Evolutionary conservation across 2,329 filamentous ascomycete genomes (phyloP).

Genomic region (Exophiala sp.): DNA sequence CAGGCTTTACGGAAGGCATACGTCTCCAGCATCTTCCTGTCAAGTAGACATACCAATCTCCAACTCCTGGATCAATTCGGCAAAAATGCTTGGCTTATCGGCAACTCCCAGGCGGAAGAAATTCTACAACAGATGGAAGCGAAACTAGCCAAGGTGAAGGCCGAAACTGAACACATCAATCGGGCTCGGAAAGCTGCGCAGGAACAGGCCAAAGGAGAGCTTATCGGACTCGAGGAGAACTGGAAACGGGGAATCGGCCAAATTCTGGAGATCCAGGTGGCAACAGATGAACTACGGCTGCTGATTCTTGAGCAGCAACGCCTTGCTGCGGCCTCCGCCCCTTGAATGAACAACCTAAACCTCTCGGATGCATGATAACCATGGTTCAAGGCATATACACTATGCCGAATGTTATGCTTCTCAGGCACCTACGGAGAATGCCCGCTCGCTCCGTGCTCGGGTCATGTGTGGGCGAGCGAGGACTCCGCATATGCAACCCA

Average conservation of each 20-base stretch:
- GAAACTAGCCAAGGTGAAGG: conserved; percentile 63
- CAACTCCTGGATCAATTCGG: conserved; percentile 72
- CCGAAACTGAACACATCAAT: conserved; percentile 68
- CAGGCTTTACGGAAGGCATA: conserved; percentile 51
- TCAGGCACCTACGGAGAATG: conserved; percentile 15
- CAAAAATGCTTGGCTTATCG: conserved; percentile 85
- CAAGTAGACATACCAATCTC: conserved; percentile 55
- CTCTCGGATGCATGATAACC: neutral
- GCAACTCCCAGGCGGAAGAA: conserved; percentile 73
- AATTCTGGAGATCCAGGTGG: conserved; percentile 80
- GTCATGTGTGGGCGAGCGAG: conserved; percentile 7
- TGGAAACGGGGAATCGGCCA: conserved; percentile 75
- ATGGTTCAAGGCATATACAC: too few relatives aligned
- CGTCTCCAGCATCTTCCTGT: conserved; percentile 53
- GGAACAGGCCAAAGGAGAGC: conserved; percentile 64
- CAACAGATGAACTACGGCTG: conserved; percentile 63
- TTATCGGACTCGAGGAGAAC: conserved; percentile 64
- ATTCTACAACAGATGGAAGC: conserved; percentile 63
- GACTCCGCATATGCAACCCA: conserved; percentile 12
- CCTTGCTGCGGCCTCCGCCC: conserved; percentile 4
- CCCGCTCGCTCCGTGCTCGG: conserved; percentile 11
- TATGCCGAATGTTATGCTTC: conserved; percentile 1
- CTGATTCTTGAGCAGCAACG: conserved; percentile 56
- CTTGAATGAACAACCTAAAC: neutral
- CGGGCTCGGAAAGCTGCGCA: conserved; percentile 63